A percentile compares a stretch with the other conserved stretches of the same genome.
These are phyloP conservation scores for Ceraceosorus guamensis DNA, from an alignment of 1,284 basidiomycete species.

Conservation along the genomic window DNA sequence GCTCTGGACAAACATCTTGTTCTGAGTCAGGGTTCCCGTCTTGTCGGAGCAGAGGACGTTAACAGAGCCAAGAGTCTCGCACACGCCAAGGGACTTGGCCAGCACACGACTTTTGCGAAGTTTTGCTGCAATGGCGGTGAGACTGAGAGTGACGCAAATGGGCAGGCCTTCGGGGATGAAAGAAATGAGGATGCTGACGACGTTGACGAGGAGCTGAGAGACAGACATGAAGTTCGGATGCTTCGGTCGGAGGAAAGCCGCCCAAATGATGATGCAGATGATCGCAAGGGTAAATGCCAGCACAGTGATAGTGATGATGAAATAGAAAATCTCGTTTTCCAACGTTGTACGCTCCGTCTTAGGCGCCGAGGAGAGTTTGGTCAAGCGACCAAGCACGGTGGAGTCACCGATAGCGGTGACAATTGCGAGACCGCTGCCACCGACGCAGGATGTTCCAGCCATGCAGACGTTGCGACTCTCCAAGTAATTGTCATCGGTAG, in stretches of 20 bases:
- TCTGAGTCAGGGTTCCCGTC: slow-evolving; percentile 66
- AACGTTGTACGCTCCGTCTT: slow-evolving; percentile 55
- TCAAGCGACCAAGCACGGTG: slow-evolving; percentile 54
- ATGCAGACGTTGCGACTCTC: slow-evolving; percentile 60
- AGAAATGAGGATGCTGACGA: slow-evolving; percentile 63
- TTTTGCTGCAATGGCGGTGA: slow-evolving; percentile 65
- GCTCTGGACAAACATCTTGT: slow-evolving; percentile 52
- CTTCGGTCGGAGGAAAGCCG: slow-evolving; percentile 51
- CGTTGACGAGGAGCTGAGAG: slow-evolving; percentile 56
- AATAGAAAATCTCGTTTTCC: slow-evolving; percentile 52
- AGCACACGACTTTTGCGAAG: slow-evolving; percentile 65
- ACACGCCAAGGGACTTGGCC: slow-evolving; percentile 59
- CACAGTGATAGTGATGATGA: slow-evolving; percentile 51
- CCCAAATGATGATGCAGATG: slow-evolving; percentile 57
- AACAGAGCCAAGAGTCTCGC: slow-evolving; percentile 62
- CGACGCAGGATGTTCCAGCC: slow-evolving; percentile 60
- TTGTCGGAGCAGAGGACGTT: slow-evolving; percentile 67
- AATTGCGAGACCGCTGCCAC: slow-evolving; percentile 56
- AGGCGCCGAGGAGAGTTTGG: slow-evolving; percentile 10
- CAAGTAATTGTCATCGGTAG: slow-evolving; percentile 54
- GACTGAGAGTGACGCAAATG: slow-evolving; percentile 62
- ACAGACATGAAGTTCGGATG: slow-evolving; percentile 58
- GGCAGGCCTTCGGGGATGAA: slow-evolving; percentile 62
- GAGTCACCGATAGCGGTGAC: slow-evolving; percentile 59
- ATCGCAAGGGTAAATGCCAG: slow-evolving; percentile 55